phyloP scores from a whole-genome alignment of 139 green algal species.

The Micromonas pusilla region DNA sequence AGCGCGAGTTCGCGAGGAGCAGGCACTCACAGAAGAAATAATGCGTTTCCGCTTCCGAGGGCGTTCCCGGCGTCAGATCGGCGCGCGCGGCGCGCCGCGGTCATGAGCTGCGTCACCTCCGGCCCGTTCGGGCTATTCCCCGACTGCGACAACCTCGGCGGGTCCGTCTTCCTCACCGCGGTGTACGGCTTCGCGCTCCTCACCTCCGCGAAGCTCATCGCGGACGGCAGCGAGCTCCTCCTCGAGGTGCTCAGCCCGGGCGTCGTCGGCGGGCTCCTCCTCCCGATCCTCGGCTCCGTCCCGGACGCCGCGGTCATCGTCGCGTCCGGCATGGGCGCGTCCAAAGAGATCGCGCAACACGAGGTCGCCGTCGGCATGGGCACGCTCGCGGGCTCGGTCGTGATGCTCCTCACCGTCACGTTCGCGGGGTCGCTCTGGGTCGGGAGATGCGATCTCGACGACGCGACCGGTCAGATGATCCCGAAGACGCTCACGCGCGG shows the following conservation, averaged over 20 bases:
- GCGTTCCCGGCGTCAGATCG: no score
- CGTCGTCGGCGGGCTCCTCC: constrained; percentile 39
- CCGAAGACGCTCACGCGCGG: constrained; percentile 38
- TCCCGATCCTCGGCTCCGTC: constrained; percentile 53
- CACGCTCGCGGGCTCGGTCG: constrained; percentile 50
- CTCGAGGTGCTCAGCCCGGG: constrained; percentile 58
- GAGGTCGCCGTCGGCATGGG: constrained; percentile 46
- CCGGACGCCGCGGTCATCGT: constrained; percentile 54
- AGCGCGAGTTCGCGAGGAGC: no score
- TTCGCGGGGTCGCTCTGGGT: constrained; percentile 44
- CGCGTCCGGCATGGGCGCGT: constrained; percentile 37
- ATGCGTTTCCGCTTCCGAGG: no score
- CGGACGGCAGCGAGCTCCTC: constrained; percentile 58
- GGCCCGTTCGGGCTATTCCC: background rate
- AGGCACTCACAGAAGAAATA: no score
- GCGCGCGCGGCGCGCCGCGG: no score
- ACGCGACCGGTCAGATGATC: constrained; percentile 15
- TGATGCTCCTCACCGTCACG: constrained; percentile 56
- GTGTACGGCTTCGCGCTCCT: constrained; percentile 49
- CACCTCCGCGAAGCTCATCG: constrained; percentile 49
- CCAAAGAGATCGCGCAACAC: constrained; percentile 2
- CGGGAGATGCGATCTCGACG: constrained; percentile 49
- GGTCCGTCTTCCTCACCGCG: constrained; percentile 40
- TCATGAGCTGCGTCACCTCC: background rate
- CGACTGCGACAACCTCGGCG: constrained; percentile 1